A percentile compares a stretch with the other conserved stretches of the same genome.
These are phyloP conservation scores for Oenanthe javanica DNA, from an alignment of 140 eudicot species.

Conservation along the genomic window DNA sequence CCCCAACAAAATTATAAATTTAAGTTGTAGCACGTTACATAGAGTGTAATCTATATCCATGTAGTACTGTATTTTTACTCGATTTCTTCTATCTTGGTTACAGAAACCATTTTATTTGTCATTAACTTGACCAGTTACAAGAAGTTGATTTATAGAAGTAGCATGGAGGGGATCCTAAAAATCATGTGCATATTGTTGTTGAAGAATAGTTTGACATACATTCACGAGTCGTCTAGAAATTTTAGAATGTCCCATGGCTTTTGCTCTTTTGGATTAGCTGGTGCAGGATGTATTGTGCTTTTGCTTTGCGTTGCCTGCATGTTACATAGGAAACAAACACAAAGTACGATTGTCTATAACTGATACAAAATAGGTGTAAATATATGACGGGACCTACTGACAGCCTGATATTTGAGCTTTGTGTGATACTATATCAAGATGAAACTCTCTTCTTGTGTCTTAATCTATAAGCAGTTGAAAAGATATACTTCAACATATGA, in stretches of 20 bases:
- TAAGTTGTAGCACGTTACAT: no score
- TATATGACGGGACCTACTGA: neutral
- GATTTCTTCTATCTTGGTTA: neutral
- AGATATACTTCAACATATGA: neutral
- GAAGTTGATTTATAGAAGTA: neutral
- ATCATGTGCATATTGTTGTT: neutral
- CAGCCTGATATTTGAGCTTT: neutral
- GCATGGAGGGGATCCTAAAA: neutral
- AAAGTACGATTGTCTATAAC: neutral
- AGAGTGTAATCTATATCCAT: no score
- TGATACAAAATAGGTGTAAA: neutral
- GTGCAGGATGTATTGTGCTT: conserved; percentile 41
- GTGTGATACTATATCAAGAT: neutral
- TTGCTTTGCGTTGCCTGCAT: conserved; percentile 48
- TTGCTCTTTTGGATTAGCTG: conserved; percentile 26
- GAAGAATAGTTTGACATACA: neutral
- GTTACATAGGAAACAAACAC: conserved; percentile 7
- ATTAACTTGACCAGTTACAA: neutral
- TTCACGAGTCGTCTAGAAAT: neutral
- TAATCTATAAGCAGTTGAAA: neutral
- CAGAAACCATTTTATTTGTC: neutral
- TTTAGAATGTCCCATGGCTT: neutral
- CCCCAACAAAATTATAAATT: no score
- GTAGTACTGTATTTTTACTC: neutral
- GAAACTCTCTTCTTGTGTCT: neutral